Percentiles rank a stretch among this genome's conserved stretches.
phyloP scores from a whole-genome alignment of 1,284 basidiomycete species.

The Ceratobasidium sp. region DNA sequence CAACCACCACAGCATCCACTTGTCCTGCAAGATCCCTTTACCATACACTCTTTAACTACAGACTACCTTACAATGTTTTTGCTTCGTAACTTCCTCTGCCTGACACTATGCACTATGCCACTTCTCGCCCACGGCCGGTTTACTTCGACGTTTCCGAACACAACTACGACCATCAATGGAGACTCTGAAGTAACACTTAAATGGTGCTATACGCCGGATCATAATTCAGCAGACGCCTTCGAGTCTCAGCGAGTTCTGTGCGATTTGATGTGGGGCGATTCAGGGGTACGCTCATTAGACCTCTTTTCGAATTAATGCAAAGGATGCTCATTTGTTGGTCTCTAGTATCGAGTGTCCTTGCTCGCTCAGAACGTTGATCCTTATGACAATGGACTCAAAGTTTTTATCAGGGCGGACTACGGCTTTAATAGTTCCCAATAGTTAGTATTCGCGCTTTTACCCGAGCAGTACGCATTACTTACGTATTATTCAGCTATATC shows the following conservation, averaged over 20 bases:
- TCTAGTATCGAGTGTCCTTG: constrained; percentile 9
- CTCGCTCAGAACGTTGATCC: background rate
- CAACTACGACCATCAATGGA: background rate
- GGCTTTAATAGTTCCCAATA: constrained; percentile 27
- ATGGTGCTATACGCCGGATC: background rate
- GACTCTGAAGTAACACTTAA: background rate
- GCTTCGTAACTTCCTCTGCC: background rate
- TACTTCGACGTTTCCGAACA: constrained; percentile 2
- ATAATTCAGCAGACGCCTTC: background rate
- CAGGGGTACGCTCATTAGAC: background rate
- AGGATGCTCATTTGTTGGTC: background rate
- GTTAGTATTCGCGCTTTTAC: background rate
- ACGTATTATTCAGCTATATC: background rate
- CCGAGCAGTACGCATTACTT: background rate
- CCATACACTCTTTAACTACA: constrained; percentile 1
- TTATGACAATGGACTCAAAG: background rate
- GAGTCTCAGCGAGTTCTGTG: background rate
- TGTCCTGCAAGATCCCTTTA: background rate
- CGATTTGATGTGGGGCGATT: constrained; percentile 34
- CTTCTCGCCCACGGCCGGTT: background rate
- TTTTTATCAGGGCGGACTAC: constrained; percentile 15
- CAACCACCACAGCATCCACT: constrained; percentile 5
- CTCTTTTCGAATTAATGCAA: background rate
- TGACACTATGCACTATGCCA: background rate
- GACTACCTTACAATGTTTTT: background rate